These are phyloP conservation scores for Claviceps arundinis DNA, from an alignment of 2,329 filamentous ascomycete genomes.

Conservation along the genomic window DNA sequence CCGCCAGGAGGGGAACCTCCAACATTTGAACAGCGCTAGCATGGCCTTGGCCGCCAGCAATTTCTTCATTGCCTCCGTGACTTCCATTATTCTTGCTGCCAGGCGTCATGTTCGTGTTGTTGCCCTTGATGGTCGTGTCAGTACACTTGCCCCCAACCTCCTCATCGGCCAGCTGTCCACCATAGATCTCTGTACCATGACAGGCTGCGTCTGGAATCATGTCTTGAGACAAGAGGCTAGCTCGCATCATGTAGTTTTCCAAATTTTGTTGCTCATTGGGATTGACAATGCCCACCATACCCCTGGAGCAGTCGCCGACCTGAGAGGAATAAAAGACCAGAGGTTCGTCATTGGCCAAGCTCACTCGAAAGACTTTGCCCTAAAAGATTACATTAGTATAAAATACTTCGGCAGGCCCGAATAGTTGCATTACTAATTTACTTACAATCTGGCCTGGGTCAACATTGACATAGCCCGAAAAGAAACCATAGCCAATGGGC, in stretches of 20 bases:
- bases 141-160: not conserved
- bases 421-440: too few relatives aligned
- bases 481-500: constrained; percentile 21
- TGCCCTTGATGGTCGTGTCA: not conserved
- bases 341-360: constrained; percentile 19
- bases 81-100: not conserved
- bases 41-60: not conserved
- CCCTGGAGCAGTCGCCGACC: constrained; percentile 21
- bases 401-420: not conserved
- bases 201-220: constrained; percentile 14
- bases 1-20: not conserved
- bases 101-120: not conserved
- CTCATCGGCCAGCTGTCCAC: constrained; percentile 16
- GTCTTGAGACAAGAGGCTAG: constrained; percentile 13
- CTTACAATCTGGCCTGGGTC: constrained; percentile 17
- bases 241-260: constrained; percentile 18
- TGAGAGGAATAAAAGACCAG: constrained; percentile 27
- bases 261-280: constrained; percentile 17
- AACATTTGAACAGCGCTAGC: not conserved
- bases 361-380: constrained; percentile 23
- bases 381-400: constrained; percentile 6
- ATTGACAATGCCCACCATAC: constrained; percentile 29
- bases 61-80: not conserved
- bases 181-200: constrained; percentile 19
- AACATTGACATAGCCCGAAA: constrained; percentile 21